A percentile compares a stretch with the other conserved stretches of the same genome.
These are phyloP conservation scores for Arthrobotrys pseudoclavata DNA, from an alignment of 2,329 filamentous ascomycete species.

Conservation along the genomic window DNA sequence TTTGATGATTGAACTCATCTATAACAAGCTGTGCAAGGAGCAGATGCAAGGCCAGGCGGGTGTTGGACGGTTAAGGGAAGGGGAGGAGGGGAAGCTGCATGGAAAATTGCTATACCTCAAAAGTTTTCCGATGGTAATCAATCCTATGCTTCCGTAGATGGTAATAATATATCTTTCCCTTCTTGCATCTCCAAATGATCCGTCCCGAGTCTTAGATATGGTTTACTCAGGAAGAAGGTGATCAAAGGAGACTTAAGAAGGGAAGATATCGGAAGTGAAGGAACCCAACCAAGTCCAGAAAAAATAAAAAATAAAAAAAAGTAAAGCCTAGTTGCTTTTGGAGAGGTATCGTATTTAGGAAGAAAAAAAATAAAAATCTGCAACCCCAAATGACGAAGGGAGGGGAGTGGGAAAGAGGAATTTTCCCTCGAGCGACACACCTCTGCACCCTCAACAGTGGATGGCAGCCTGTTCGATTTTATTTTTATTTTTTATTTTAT, in stretches of 20 bases:
- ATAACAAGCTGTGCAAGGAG: conserved; percentile 22
- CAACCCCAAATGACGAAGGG: conserved; percentile 51
- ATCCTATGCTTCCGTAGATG: conserved; percentile 43
- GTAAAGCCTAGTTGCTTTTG: conserved; percentile 37
- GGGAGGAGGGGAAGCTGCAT: conserved; percentile 19
- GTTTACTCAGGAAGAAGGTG: conserved; percentile 37
- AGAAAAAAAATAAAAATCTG: conserved; percentile 54
- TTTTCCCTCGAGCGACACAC: conserved; percentile 47
- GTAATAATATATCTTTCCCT: conserved; percentile 50
- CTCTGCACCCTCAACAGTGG: conserved; percentile 35
- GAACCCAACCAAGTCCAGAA: conserved; percentile 28
- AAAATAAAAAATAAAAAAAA: conserved; percentile 27
- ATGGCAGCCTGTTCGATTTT: conserved; percentile 43
- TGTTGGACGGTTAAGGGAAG: conserved; percentile 46
- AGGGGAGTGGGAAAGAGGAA: conserved; percentile 56
- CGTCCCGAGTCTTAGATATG: conserved; percentile 45
- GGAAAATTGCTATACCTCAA: conserved; percentile 48
- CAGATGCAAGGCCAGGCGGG: conserved; percentile 31
- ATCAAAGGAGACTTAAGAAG: conserved; percentile 54
- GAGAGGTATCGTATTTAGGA: conserved; percentile 43
- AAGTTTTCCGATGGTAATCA: conserved; percentile 30
- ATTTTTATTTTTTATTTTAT: conserved; percentile 30
- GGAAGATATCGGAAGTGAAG: conserved; percentile 40
- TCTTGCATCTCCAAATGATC: conserved; percentile 55
- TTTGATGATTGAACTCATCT: conserved; percentile 38